phyloP scores from a whole-genome alignment of 192 early-diverging fungal species.

The Lunasporangiospora selenospora region DNA sequence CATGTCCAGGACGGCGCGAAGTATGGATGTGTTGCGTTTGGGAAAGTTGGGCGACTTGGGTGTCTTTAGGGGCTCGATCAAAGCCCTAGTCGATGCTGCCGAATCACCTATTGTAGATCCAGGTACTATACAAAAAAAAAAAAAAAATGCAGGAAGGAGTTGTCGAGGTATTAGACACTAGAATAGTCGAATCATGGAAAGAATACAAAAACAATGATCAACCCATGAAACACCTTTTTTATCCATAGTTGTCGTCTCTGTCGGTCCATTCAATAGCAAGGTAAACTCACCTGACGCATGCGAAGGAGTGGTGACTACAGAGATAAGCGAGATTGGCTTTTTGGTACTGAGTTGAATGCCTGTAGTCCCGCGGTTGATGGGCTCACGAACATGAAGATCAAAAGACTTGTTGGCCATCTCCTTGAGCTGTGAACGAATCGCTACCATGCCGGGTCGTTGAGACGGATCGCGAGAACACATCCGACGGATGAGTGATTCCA shows the following conservation, averaged over 20 bases:
- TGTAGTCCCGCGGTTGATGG: constrained; percentile 38
- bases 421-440: constrained; percentile 42
- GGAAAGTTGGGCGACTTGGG: constrained; percentile 13
- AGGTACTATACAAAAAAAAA: constrained; percentile 9
- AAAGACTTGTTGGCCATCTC: constrained; percentile 47
- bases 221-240: too few relatives aligned
- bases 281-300: too few relatives aligned
- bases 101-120: constrained; percentile 4
- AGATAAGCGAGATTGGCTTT: constrained; percentile 46
- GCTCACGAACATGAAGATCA: constrained; percentile 44
- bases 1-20: constrained; percentile 41
- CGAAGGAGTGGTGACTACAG: constrained; percentile 38
- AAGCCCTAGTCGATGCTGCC: constrained; percentile 2
- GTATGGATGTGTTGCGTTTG: constrained; percentile 33
- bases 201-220: too few relatives aligned
- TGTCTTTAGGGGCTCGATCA: constrained; percentile 12
- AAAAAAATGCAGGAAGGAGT: too few relatives aligned
- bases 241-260: too few relatives aligned
- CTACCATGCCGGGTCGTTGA: constrained; percentile 28
- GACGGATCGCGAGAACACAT: constrained; percentile 40
- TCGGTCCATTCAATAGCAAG: too few relatives aligned
- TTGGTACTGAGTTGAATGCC: constrained; percentile 45
- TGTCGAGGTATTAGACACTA: too few relatives aligned
- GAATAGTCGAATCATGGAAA: too few relatives aligned
- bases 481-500: constrained; percentile 38